Base-by-base conservation (phyloP, 2,329 filamentous ascomycete genomes). In the Alternaria hordeiaustralica region DNA sequence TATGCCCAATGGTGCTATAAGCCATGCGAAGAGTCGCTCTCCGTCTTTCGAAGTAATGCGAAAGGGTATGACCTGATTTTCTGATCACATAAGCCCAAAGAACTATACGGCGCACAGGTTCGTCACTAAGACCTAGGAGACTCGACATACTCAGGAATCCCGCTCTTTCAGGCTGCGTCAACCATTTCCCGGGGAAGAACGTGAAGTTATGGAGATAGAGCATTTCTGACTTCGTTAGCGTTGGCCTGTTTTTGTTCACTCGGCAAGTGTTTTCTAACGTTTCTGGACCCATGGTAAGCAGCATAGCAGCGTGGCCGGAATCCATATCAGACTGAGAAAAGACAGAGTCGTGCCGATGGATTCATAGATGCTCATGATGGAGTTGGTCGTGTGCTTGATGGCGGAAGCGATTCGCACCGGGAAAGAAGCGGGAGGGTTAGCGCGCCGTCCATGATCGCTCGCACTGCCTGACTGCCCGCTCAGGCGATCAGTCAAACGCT, bases 1-100 rank as follows among this genome's bases (percentile, higher is more conserved):
- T 0, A 93, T 81, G 28, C 90, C 88, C 6, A 96, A 81, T 0
- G 95, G 95, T 51, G 97, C 82, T 55, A 97, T 86, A 73, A 97
- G 94, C 95, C 95, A 98, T n/a, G 92, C 91, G 76, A 96, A 96
- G 8, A 97, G 82, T 2, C 84, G 88, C 78, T 94, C 89, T 45
- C 89, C 88, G 76, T 97, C 94, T 2, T 88, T 84, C 0, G 93
- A 96, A 1, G 80, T 81, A 51, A 97, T 81, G 21, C 87, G 88
- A 79, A 97, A 97, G 0, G 95, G 92, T 3, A 92, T 92, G 10
- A 96, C 91, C 82, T 98, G 94, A 70, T 94, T 93, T 72, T 89
- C 92, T 94, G 70, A 28, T 33, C 28, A 23, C 8, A 60, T 78
- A 65, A 78, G 67, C 41, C 30, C 49, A 53, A 53, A 33, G 36